These are phyloP conservation scores for Cyclospora cayetanensis DNA, from an alignment of 169 alveolate species.

Conservation along the genomic window DNA sequence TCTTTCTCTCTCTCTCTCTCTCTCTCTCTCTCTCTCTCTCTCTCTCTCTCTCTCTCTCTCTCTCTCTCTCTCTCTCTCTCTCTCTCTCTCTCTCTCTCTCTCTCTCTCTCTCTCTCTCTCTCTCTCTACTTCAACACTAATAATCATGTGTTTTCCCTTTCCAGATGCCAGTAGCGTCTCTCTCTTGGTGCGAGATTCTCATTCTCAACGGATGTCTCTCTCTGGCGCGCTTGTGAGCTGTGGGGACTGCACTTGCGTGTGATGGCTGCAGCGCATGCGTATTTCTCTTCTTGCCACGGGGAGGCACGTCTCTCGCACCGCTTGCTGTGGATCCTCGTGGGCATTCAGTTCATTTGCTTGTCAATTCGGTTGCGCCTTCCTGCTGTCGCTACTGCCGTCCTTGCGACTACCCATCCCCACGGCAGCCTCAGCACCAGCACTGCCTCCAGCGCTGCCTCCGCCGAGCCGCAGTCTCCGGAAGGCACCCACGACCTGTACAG, in stretches of 20 bases:
- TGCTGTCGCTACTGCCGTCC: background rate
- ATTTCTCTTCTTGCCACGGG: background rate
- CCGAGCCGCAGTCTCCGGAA: background rate
- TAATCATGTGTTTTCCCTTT: too few species aligned
- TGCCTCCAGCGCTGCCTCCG: background rate
- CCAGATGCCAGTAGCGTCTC: too few species aligned
- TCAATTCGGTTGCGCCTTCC: background rate
- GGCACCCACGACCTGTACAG: background rate
- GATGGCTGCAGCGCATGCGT: background rate
- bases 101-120: too few species aligned
- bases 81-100: too few species aligned
- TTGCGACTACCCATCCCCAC: background rate
- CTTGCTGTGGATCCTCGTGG: background rate
- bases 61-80: too few species aligned
- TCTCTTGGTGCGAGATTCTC: too few species aligned
- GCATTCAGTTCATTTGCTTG: background rate
- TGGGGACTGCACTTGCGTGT: background rate
- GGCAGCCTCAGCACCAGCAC: slow-evolving; percentile 5
- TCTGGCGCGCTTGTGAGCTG: background rate
- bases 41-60: too few species aligned
- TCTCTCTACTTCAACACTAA: too few species aligned
- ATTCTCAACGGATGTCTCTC: background rate
- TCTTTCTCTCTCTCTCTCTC: too few species aligned
- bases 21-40: too few species aligned
- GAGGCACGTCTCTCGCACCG: background rate